phyloP scores from a whole-genome alignment of 768 basidiomycete genomes.

The Pleurotus eryngii region DNA sequence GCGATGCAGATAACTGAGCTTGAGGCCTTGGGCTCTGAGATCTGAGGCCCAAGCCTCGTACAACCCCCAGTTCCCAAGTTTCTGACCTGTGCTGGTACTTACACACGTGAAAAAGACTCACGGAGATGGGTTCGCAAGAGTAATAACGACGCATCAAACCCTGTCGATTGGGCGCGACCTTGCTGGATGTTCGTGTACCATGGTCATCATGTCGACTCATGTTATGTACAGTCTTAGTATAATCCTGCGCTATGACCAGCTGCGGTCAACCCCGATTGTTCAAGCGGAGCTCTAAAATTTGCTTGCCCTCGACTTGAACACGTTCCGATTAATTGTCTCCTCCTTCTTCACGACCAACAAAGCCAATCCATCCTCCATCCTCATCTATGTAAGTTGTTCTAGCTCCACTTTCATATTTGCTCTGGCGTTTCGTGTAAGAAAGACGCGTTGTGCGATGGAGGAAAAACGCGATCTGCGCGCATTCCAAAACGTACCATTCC shows the following conservation, averaged over 20 bases:
- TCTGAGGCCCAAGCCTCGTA: too few relatives aligned
- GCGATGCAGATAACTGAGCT: too few relatives aligned
- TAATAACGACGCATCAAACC: too few relatives aligned
- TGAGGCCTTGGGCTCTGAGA: too few relatives aligned
- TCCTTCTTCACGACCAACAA: conserved; percentile 9
- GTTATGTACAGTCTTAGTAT: too few relatives aligned
- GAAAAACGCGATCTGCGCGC: conserved; percentile 2
- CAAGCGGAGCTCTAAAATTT: conserved; percentile 6
- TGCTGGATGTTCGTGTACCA: too few relatives aligned
- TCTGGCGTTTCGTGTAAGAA: conserved; percentile 16
- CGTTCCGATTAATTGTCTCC: conserved; percentile 6
- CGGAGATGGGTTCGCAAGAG: too few relatives aligned
- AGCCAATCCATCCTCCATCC: conserved; percentile 6
- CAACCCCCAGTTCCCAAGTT: too few relatives aligned
- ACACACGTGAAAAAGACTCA: too few relatives aligned
- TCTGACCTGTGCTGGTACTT: too few relatives aligned
- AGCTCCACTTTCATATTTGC: conserved; percentile 8
- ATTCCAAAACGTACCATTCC: conserved; percentile 47
- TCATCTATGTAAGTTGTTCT: conserved; percentile 3
- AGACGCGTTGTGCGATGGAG: conserved; percentile 32
- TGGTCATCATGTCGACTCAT: too few relatives aligned
- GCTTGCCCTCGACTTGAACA: conserved; percentile 8
- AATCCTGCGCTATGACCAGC: conserved; percentile 6
- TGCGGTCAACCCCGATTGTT: background rate
- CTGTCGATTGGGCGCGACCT: too few relatives aligned